Conservation (phyloP, 345 rosid species). For the Populus davidiana region DNA sequence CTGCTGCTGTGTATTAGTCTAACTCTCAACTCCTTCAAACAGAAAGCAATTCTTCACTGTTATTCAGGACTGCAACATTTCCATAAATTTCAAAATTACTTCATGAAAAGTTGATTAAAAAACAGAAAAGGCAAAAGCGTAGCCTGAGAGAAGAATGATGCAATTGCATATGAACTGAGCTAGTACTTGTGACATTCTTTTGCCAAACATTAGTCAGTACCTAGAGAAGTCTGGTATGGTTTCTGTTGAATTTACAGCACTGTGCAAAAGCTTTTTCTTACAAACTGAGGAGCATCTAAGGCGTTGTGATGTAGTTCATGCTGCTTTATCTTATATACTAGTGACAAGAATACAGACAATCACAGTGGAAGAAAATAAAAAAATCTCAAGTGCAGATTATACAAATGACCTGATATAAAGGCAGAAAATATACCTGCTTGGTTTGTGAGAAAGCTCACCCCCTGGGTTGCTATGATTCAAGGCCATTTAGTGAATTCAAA, state of each 20-base stretch:
- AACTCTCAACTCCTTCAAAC: not conserved
- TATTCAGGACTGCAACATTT: not conserved
- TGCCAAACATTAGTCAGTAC: not conserved
- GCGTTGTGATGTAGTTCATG: not conserved
- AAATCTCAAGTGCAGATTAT: not conserved
- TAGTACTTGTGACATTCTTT: not conserved
- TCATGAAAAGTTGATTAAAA: not conserved
- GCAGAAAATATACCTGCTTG: not conserved
- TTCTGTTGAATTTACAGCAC: not conserved
- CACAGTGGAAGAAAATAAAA: not conserved
- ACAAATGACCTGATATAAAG: not conserved
- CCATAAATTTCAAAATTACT: not conserved
- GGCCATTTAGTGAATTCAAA: slow-evolving; percentile 90
- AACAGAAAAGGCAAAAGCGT: not conserved
- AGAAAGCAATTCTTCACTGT: not conserved
- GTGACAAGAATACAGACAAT: not conserved
- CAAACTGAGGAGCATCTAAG: not conserved
- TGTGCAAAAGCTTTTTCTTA: not conserved
- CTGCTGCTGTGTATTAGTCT: not conserved
- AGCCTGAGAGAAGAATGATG: not conserved
- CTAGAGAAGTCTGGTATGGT: not conserved
- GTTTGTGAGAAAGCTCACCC: not conserved
- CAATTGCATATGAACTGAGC: not conserved
- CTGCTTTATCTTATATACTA: not conserved
- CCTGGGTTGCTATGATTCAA: slow-evolving; percentile 23